These are phyloP conservation scores for Ustilago loliicola DNA, from an alignment of 1,284 basidiomycete species.

Conservation along the genomic window DNA sequence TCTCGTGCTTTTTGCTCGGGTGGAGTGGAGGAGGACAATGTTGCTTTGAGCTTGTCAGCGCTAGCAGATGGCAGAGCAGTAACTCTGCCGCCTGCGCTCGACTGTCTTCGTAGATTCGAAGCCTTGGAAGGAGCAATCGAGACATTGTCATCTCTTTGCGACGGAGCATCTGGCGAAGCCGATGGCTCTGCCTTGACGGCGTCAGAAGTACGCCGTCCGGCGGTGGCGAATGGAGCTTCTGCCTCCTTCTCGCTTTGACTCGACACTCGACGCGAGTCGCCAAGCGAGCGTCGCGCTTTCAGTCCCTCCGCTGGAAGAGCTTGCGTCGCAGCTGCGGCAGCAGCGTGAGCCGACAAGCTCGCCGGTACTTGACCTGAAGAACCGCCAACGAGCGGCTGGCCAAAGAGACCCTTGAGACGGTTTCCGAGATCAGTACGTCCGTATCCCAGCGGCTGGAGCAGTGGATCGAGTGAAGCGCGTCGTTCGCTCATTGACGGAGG, in stretches of 20 bases:
- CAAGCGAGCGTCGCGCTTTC: not conserved
- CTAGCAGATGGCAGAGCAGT: not conserved
- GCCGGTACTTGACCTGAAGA: conserved; percentile 4
- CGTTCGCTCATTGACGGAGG: conserved; percentile 1
- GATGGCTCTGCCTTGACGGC: not conserved
- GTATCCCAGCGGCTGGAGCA: conserved; percentile 35
- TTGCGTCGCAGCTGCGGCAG: not conserved
- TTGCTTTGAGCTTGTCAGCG: not conserved
- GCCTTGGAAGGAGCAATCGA: conserved; percentile 4
- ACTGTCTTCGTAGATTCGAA: conserved; percentile 6
- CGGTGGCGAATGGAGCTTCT: not conserved
- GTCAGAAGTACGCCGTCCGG: conserved; percentile 7
- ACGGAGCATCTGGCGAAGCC: too few species aligned
- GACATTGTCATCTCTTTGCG: not conserved
- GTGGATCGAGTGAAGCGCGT: conserved; percentile 29
- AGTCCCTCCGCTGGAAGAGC: not conserved
- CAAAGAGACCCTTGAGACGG: conserved; percentile 54
- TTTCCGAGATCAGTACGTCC: conserved; percentile 31
- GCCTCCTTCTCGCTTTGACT: not conserved
- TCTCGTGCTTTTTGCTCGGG: conserved; percentile 45
- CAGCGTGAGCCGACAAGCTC: not conserved
- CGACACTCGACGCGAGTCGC: conserved; percentile 1
- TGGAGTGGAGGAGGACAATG: not conserved
- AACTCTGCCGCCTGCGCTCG: conserved; percentile 2
- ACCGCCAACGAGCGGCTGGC: conserved; percentile 37